Conservation (phyloP, 2,329 filamentous ascomycete genomes). For the Macrophomina pseudophaseolina region DNA sequence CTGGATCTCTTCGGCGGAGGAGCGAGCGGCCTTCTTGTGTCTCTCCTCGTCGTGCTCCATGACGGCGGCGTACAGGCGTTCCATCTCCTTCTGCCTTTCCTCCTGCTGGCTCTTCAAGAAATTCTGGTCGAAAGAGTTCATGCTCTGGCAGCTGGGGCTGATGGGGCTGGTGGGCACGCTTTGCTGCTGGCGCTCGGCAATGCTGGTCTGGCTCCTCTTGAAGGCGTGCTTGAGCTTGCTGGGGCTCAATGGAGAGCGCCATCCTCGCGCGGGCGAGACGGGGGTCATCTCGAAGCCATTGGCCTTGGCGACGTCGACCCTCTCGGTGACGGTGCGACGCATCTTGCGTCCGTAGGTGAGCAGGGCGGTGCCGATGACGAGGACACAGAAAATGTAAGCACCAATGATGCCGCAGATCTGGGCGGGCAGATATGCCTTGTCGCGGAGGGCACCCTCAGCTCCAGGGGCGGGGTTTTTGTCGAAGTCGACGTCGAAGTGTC, state of each 20-base stretch:
- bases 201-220: constrained; percentile 34
- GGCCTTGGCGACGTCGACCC: constrained; percentile 62
- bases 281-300: constrained; percentile 42
- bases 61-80: constrained; percentile 88
- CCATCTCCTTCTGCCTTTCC: constrained; percentile 81
- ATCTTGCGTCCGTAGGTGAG: constrained; percentile 53
- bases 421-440: constrained; percentile 68
- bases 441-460: constrained; percentile 37
- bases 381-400: constrained; percentile 78
- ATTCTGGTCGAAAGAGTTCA: constrained; percentile 75
- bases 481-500: constrained; percentile 30
- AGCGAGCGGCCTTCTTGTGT: constrained; percentile 37
- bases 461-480: constrained; percentile 38
- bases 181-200: constrained; percentile 20
- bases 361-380: constrained; percentile 70
- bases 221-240: constrained; percentile 33
- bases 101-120: constrained; percentile 76
- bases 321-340: constrained; percentile 53
- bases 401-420: constrained; percentile 85
- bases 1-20: constrained; percentile 31
- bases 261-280: constrained; percentile 35
- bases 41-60: constrained; percentile 79
- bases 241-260: constrained; percentile 35
- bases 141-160: constrained; percentile 59
- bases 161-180: constrained; percentile 43